Evolutionary conservation across 768 basidiomycete genomes (phyloP).

Genomic region (Rhodotorula babjevae): DNA sequence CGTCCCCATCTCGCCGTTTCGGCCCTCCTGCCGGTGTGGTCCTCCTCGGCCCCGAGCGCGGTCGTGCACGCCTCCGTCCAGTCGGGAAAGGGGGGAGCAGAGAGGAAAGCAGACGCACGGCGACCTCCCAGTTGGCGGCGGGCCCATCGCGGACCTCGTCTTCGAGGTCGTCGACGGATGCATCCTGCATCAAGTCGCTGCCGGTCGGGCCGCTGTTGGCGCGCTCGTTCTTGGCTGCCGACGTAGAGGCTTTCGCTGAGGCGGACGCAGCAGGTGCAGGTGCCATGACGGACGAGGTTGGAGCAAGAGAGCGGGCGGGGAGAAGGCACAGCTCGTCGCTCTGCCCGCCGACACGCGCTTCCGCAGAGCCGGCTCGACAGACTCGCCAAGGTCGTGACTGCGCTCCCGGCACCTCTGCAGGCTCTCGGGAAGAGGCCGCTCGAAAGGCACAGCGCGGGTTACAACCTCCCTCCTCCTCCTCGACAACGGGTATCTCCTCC

Average conservation of each 20-base stretch:
- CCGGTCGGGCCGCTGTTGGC: not conserved
- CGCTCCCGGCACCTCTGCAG: too few species aligned
- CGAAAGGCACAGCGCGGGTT: not conserved
- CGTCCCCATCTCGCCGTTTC: not conserved
- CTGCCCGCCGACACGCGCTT: too few species aligned
- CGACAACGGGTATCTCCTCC: not conserved
- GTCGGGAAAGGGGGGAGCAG: too few species aligned
- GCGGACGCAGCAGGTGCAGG: not conserved
- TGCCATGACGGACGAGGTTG: not conserved
- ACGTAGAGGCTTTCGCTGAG: not conserved
- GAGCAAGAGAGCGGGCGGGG: not conserved
- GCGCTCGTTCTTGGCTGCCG: not conserved
- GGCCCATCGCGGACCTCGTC: conserved; percentile 18
- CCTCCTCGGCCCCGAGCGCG: not conserved
- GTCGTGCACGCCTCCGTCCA: not conserved
- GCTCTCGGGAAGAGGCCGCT: not conserved
- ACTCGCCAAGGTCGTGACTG: too few species aligned
- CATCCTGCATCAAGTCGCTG: not conserved
- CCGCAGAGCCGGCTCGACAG: too few species aligned
- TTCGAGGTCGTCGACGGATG: not conserved
- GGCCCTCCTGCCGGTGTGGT: too few species aligned
- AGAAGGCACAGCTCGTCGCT: not conserved
- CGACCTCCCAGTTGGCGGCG: conserved; percentile 30
- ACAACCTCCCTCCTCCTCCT: not conserved
- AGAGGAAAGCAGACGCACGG: conserved; percentile 1